Evolutionary conservation across 164 flowering plant genomes (phyloP).

Genomic region (Vitis amurensis): DNA sequence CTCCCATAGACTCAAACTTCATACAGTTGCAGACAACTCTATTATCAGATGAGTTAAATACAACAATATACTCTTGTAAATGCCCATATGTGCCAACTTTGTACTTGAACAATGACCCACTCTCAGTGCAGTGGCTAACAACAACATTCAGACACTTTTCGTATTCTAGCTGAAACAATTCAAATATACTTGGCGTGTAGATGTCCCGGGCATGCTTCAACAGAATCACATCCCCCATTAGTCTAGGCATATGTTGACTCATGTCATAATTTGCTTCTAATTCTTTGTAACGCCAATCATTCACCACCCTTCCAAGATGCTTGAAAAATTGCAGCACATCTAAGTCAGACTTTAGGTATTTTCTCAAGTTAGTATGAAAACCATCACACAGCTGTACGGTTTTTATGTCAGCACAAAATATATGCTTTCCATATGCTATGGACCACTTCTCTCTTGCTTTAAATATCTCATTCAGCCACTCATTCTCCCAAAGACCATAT

Average conservation of each 20-base stretch:
- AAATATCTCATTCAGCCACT: constrained; percentile 28
- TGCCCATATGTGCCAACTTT: constrained; percentile 17
- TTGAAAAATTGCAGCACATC: constrained; percentile 24
- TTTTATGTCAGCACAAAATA: constrained; percentile 25
- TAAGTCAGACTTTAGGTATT: constrained; percentile 12
- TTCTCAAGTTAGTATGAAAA: constrained; percentile 17
- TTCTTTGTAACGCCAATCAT: constrained; percentile 24
- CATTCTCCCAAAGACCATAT: constrained; percentile 28
- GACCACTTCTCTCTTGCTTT: constrained; percentile 40
- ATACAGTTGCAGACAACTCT: constrained; percentile 22
- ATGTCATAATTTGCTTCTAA: constrained; percentile 16
- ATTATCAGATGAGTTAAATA: constrained; percentile 16
- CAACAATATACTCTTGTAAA: constrained; percentile 11
- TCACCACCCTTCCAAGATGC: constrained; percentile 26
- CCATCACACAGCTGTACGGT: constrained; percentile 22
- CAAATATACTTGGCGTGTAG: constrained; percentile 28
- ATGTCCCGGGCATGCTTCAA: constrained; percentile 27
- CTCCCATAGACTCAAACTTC: constrained; percentile 28
- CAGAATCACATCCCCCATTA: constrained; percentile 19
- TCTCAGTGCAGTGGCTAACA: constrained; percentile 14
- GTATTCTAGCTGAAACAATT: constrained; percentile 28
- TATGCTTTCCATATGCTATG: constrained; percentile 20
- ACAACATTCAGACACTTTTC: constrained; percentile 18
- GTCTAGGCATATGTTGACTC: constrained; percentile 12
- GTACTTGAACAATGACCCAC: constrained; percentile 18